These are phyloP conservation scores for Plasmodium falciparum DNA, from an alignment of 169 alveolate genomes.

Conservation along the genomic window DNA sequence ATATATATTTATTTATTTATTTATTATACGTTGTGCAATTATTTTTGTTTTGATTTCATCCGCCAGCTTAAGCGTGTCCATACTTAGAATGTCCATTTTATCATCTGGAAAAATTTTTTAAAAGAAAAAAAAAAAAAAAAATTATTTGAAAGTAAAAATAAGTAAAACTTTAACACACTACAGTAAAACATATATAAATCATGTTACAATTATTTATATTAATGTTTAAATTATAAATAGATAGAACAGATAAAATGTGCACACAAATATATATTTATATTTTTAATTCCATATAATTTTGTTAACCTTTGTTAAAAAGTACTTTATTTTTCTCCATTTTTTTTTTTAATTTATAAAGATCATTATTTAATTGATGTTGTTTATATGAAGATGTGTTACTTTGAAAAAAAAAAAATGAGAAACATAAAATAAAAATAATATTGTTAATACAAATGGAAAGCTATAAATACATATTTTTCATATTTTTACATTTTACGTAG, in stretches of 20 bases:
- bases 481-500: conserved; percentile 13
- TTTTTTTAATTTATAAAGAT: conserved; percentile 10
- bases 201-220: too few species aligned
- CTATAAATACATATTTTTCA: not conserved
- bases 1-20: conserved; percentile 4
- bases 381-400: not conserved
- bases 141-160: not conserved
- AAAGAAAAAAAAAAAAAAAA: conserved; percentile 5
- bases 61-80: conserved; percentile 28
- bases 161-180: not conserved
- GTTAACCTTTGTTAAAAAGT: conserved; percentile 30
- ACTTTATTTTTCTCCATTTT: conserved; percentile 17
- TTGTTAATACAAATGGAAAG: not conserved
- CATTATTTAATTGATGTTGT: conserved; percentile 18
- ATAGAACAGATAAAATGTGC: too few species aligned
- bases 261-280: not conserved
- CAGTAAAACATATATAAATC: too few species aligned
- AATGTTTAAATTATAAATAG: too few species aligned
- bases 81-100: not conserved
- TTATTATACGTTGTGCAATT: conserved; percentile 42
- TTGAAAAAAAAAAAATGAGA: conserved; percentile 3
- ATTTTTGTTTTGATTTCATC: conserved; percentile 35
- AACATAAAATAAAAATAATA: not conserved
- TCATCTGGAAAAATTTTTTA: conserved; percentile 21
- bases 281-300: not conserved